Conservation (phyloP, 805 yeast species). For the Kluyveromyces nonfermentans region DNA sequence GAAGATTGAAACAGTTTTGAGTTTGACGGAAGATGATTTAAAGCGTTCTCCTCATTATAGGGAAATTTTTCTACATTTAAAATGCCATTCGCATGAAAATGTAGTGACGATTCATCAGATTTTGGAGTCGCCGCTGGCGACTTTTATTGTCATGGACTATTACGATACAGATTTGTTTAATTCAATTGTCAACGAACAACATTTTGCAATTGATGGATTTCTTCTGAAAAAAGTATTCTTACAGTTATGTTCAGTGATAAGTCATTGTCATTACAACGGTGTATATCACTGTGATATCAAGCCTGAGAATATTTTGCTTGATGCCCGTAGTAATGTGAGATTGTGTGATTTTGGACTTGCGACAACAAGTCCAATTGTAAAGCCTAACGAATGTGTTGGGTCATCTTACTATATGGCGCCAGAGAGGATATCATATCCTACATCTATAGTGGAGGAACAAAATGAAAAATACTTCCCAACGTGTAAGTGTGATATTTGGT, state of each 20-base stretch:
- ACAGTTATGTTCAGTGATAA: conserved; percentile 76
- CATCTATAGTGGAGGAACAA: conserved; percentile 22
- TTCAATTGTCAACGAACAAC: conserved; percentile 67
- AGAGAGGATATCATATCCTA: conserved; percentile 46
- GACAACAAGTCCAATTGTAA: conserved; percentile 45
- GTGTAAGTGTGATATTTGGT: conserved; percentile 78
- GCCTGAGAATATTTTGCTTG: conserved; percentile 84
- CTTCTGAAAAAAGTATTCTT: conserved; percentile 49
- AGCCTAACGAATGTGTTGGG: conserved; percentile 73
- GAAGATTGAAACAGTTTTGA: conserved; percentile 19
- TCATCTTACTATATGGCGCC: conserved; percentile 92
- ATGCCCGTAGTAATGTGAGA: conserved; percentile 48
- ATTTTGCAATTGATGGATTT: conserved; percentile 44
- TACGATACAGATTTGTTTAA: conserved; percentile 79
- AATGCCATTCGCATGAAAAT: conserved; percentile 71
- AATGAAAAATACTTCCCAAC: conserved; percentile 40
- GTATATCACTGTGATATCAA: conserved; percentile 90
- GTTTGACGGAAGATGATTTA: conserved; percentile 30
- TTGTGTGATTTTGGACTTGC: conserved; percentile 87
- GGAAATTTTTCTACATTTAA: conserved; percentile 66
- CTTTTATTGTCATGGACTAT: conserved; percentile 77
- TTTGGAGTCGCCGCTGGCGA: conserved; percentile 46
- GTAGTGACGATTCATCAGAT: conserved; percentile 69
- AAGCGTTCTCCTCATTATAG: conserved; percentile 33
- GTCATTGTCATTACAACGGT: conserved; percentile 73